A percentile compares a stretch with the other conserved stretches of the same genome.
Conservation (phyloP, 2,329 filamentous ascomycete species). For the Fusarium setosum region DNA sequence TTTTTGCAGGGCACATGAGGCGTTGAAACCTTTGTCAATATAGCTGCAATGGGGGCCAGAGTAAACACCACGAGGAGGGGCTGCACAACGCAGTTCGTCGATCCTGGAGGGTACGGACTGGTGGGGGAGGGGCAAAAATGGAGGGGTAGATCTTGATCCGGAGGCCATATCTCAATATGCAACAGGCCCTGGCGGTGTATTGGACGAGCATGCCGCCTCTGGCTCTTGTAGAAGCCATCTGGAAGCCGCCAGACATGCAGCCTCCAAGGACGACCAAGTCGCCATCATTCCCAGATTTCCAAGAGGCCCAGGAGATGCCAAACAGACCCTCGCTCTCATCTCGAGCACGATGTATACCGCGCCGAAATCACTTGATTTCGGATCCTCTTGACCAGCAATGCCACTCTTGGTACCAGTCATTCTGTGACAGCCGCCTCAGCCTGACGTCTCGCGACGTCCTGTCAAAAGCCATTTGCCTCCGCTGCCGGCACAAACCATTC, state of each 20-base stretch:
- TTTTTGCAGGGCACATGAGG: conserved; percentile 29
- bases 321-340: too few relatives aligned
- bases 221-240: background rate
- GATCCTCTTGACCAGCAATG: background rate
- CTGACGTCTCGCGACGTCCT: conserved; percentile 17
- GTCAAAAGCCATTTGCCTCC: conserved; percentile 6
- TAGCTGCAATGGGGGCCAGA: conserved; percentile 41
- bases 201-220: background rate
- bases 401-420: background rate
- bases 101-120: conserved; percentile 27
- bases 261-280: background rate
- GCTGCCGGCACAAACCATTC: conserved; percentile 13
- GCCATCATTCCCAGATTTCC: background rate
- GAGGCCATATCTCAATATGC: conserved; percentile 15
- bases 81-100: conserved; percentile 45
- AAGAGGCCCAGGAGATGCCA: background rate
- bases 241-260: background rate
- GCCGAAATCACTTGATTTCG: conserved; percentile 24
- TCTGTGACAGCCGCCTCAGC: conserved; percentile 14
- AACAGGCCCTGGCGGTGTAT: conserved; percentile 22
- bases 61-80: conserved; percentile 46
- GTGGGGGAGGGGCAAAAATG: conserved; percentile 43
- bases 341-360: too few relatives aligned
- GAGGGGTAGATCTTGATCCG: conserved; percentile 41
- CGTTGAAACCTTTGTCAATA: conserved; percentile 4